These are phyloP conservation scores for Dissophora globulifera DNA, from an alignment of 192 early-diverging fungal genomes.

Conservation along the genomic window DNA sequence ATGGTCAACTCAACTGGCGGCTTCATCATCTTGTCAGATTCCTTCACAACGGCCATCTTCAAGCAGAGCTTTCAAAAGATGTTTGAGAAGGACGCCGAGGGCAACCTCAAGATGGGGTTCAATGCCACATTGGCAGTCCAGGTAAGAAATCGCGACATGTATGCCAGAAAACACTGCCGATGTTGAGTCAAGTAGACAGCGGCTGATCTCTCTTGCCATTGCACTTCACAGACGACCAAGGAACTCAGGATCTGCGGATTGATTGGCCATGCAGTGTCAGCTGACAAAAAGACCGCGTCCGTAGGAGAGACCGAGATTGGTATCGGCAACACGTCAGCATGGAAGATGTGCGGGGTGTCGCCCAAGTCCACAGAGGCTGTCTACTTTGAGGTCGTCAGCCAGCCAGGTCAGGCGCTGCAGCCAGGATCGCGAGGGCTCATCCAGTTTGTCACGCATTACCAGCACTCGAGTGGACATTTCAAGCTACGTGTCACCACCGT, in stretches of 20 bases:
- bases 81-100: constrained; percentile 91
- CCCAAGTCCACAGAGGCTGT: constrained; percentile 87
- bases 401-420: constrained; percentile 82
- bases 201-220: background rate
- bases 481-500: constrained; percentile 95
- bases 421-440: constrained; percentile 89
- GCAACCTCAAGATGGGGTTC: constrained; percentile 94
- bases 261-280: constrained; percentile 95
- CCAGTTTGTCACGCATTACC: constrained; percentile 96
- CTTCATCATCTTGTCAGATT: constrained; percentile 94
- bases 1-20: constrained; percentile 92
- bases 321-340: constrained; percentile 93
- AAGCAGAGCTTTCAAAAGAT: constrained; percentile 97
- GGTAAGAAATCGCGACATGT: constrained; percentile 55
- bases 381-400: constrained; percentile 97
- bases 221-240: constrained; percentile 79
- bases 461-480: constrained; percentile 91
- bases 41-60: constrained; percentile 95
- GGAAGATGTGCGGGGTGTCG: constrained; percentile 92
- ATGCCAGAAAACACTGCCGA: no score
- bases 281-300: constrained; percentile 87
- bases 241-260: constrained; percentile 96
- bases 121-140: constrained; percentile 97
- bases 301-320: constrained; percentile 99
- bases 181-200: background rate